Percentiles rank a stretch among this genome's conserved stretches.
Conservation (phyloP, 371 early-diverging fungal genomes). For the Chytridium lagenaria region DNA sequence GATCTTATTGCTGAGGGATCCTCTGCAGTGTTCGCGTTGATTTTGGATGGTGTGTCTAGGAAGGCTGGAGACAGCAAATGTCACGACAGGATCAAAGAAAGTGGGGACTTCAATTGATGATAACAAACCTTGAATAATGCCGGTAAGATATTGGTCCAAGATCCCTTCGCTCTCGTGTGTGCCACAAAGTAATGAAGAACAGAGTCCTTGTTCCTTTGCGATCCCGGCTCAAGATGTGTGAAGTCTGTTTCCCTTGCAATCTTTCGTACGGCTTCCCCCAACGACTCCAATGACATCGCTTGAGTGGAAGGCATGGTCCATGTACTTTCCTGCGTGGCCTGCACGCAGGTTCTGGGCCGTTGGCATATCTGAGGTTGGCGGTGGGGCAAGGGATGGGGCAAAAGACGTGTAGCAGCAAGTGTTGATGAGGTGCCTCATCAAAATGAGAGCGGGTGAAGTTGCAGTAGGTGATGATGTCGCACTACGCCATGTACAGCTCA, state of each 20-base stretch:
- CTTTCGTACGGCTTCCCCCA: background rate
- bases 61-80: slow-evolving; percentile 36
- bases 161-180: slow-evolving; percentile 40
- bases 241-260: background rate
- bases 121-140: slow-evolving; percentile 42
- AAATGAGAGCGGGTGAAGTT: too few species aligned
- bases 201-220: slow-evolving; percentile 46
- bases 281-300: background rate
- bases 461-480: too few species aligned
- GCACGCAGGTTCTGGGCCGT: background rate
- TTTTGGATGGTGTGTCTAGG: slow-evolving; percentile 45
- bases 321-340: background rate
- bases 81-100: background rate
- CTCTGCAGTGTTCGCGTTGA: slow-evolving; percentile 40
- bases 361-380: background rate
- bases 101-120: background rate
- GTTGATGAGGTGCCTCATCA: too few species aligned
- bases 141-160: slow-evolving; percentile 48
- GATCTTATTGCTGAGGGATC: slow-evolving; percentile 28
- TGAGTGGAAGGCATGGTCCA: background rate
- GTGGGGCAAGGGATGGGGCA: too few species aligned
- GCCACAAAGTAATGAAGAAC: slow-evolving; percentile 57
- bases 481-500: too few species aligned
- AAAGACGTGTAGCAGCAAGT: too few species aligned
- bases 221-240: slow-evolving; percentile 29